Evolutionary conservation across 176 grass and related monocot genomes (phyloP), one percentile per base, ranked within the genome.

Genomic region (Avena sativa): DNA sequence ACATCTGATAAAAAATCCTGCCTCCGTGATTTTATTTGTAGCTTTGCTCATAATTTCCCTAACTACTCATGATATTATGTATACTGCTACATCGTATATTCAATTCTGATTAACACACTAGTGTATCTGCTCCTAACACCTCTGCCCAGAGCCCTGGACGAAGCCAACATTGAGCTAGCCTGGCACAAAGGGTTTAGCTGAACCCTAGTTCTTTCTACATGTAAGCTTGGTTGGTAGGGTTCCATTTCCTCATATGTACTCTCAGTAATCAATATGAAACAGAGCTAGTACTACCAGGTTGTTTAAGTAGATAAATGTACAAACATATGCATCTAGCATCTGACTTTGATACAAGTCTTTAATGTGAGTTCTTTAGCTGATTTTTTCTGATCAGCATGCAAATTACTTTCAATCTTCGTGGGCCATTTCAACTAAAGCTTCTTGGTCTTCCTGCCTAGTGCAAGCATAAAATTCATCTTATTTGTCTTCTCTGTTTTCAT

Each of bases 211-310:
- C 13, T 28, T 28, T 79, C 57, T 57, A 12, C 52, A 72, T 79
- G 26, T 28, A 38, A 61, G 17, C 40, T 71, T 83, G 55, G 25
- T 78, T 71, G 9, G 17, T 28, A 51, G 3, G 26, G 25, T 74
- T 59, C 49, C 69, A 70, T 79, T 15, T 88, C 44, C 40, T 89
- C 55, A 60, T 21, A 12, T 79, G 47, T 25, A 65, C 76, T 76
- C 34, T 43, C 60, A 77, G 4, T 20, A 56, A 6, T 75, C 47
- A 78, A 63, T 36, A 68, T 13, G 7, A 64, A 67, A 48, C 7
- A 51, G 8, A 15, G 70, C 11, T 60, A 75, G 23, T 16, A 38
- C 57, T 12, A 61, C 23, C 15, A 75, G 43, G 43, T 80, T 72
- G 40, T 43, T 80, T 80, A 25, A 80, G 14, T 71, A 10, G 9